Percentiles rank a stretch among this genome's conserved stretches.
Evolutionary conservation across 2,329 filamentous ascomycete genomes (phyloP).

Genomic region (Ophiosphaerella herpotricha): DNA sequence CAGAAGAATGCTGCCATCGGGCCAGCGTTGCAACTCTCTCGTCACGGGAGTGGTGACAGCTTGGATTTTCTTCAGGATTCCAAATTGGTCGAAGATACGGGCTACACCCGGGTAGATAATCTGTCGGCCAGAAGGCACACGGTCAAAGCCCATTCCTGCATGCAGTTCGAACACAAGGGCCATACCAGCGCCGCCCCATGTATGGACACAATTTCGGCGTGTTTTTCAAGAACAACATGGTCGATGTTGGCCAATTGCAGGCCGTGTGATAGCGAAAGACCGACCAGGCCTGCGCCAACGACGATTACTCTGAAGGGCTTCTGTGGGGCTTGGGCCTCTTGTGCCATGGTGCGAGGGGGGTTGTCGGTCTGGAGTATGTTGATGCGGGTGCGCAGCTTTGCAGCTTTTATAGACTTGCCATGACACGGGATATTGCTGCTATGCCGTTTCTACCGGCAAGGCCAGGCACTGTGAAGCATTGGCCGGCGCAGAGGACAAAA

Average conservation of each 20-base stretch:
- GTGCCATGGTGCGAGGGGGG: slow-evolving; percentile 1
- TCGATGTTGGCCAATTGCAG: slow-evolving; percentile 27
- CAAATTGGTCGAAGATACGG: slow-evolving; percentile 32
- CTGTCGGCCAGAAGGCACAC: background rate
- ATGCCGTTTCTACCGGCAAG: too few relatives aligned
- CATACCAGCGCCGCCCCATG: slow-evolving; percentile 23
- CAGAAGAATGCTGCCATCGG: slow-evolving; percentile 13
- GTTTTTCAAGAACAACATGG: slow-evolving; percentile 30
- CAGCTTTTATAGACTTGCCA: too few relatives aligned
- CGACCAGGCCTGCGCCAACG: slow-evolving; percentile 24
- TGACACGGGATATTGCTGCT: too few relatives aligned
- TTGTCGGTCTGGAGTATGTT: too few relatives aligned
- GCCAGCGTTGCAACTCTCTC: slow-evolving; percentile 14
- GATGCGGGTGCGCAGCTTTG: too few relatives aligned
- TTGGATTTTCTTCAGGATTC: slow-evolving; percentile 16
- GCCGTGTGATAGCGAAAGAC: slow-evolving; percentile 23
- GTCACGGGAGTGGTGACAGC: slow-evolving; percentile 9
- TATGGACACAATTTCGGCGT: slow-evolving; percentile 21
- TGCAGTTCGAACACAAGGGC: background rate
- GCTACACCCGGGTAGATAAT: slow-evolving; percentile 23
- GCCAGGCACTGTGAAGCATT: too few relatives aligned
- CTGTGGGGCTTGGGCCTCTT: background rate
- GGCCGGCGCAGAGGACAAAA: too few relatives aligned
- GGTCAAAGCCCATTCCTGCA: background rate
- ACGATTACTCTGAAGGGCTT: slow-evolving; percentile 22